Percentiles rank a stretch among this genome's conserved stretches.
Evolutionary conservation across 441 rosid species (phyloP).

Genomic region (Corymbia calophylla): DNA sequence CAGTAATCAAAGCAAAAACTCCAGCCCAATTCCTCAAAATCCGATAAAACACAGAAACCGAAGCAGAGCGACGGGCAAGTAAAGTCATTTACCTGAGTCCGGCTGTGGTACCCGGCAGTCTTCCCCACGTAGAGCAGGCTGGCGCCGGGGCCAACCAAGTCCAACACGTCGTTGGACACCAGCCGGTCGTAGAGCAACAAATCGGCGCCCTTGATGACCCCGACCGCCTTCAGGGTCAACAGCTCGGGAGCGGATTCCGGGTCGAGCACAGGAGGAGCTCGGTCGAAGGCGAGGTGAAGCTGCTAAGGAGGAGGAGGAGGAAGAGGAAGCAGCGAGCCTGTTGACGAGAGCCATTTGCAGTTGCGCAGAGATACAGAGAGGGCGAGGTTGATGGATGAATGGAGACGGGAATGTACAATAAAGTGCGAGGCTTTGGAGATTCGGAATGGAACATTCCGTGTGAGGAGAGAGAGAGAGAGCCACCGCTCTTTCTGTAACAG

Average conservation of each 20-base stretch:
- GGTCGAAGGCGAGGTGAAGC: conserved; percentile 4
- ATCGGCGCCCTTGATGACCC: conserved; percentile 69
- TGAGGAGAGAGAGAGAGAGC: neutral
- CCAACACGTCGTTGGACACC: conserved; percentile 86
- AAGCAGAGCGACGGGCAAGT: neutral
- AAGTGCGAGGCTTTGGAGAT: neutral
- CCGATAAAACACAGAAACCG: neutral
- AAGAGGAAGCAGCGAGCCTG: conserved; percentile 11
- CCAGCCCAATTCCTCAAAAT: neutral
- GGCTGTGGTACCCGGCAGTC: conserved; percentile 92
- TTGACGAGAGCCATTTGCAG: conserved; percentile 38
- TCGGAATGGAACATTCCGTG: neutral
- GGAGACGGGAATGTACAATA: neutral
- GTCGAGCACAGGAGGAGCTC: conserved; percentile 6
- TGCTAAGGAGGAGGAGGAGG: neutral
- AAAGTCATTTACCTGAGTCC: conserved; percentile 71
- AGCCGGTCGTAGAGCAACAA: conserved; percentile 83
- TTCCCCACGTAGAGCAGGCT: conserved; percentile 90
- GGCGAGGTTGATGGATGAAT: neutral
- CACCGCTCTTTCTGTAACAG: too few relatives aligned
- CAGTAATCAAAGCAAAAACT: neutral
- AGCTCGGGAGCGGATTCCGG: conserved; percentile 54
- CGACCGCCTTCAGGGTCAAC: conserved; percentile 75
- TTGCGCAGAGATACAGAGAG: neutral
- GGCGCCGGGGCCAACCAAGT: conserved; percentile 64